Conservation (phyloP, 1,284 basidiomycete species). For the Paramarasmius palmivorus region DNA sequence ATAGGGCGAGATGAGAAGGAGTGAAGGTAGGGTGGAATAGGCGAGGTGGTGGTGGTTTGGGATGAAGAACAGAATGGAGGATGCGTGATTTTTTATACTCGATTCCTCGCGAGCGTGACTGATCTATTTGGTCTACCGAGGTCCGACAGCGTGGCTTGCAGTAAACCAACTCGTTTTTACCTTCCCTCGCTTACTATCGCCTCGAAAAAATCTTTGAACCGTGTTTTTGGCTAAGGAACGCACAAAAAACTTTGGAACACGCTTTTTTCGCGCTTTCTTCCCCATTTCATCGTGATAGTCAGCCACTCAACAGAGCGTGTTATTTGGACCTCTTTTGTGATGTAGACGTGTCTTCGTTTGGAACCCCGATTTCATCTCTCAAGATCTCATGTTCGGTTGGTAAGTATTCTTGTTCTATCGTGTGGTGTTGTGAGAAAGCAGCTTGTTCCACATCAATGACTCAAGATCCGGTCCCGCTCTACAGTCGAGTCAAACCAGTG, state of each 20-base stretch:
- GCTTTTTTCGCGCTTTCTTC: conserved; percentile 1
- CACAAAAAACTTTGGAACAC: background rate
- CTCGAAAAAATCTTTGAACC: too few relatives aligned
- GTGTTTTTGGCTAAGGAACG: background rate
- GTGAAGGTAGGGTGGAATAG: background rate
- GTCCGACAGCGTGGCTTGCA: conserved; percentile 1
- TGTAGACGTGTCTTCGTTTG: too few relatives aligned
- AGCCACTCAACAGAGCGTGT: conserved; percentile 12
- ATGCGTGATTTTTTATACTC: conserved; percentile 4
- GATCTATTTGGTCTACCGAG: conserved; percentile 2
- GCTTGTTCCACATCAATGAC: too few relatives aligned
- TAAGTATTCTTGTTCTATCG: too few relatives aligned
- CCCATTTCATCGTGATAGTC: background rate
- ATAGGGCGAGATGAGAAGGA: background rate
- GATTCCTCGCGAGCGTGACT: conserved; percentile 10
- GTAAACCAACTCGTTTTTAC: background rate
- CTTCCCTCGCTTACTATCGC: too few relatives aligned
- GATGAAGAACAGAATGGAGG: conserved; percentile 2
- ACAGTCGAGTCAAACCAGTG: too few relatives aligned
- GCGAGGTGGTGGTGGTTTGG: conserved; percentile 12
- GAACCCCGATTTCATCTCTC: too few relatives aligned
- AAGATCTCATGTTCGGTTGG: too few relatives aligned
- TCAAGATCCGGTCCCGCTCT: too few relatives aligned
- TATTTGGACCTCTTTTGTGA: conserved; percentile 2
- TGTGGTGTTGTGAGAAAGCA: too few relatives aligned